phyloP scores from a whole-genome alignment of 2,329 filamentous ascomycete species.

The Cucurbitaria berberidis region DNA sequence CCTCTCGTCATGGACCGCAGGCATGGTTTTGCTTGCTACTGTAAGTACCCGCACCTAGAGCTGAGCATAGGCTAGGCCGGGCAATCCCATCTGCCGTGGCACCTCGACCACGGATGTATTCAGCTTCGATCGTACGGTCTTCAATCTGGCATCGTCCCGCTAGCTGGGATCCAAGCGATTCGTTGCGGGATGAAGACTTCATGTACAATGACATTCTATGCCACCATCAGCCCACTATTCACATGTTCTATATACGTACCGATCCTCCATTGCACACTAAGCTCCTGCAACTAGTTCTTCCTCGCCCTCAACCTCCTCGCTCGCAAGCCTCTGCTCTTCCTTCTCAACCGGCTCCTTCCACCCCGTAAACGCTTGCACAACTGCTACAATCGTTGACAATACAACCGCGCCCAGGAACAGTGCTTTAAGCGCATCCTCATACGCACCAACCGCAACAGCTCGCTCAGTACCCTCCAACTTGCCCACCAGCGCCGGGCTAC shows the following conservation, averaged over 20 bases:
- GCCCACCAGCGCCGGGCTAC: conserved; percentile 63
- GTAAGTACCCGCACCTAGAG: background rate
- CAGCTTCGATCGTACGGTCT: background rate
- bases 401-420: conserved; percentile 61
- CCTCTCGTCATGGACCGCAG: background rate
- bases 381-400: conserved; percentile 56
- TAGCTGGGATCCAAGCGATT: background rate
- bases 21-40: background rate
- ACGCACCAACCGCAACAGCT: conserved; percentile 59
- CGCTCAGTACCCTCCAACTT: conserved; percentile 57
- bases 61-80: background rate
- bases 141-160: background rate
- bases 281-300: conserved; percentile 19
- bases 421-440: conserved; percentile 59
- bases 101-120: background rate
- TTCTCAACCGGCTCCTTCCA: conserved; percentile 54
- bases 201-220: background rate
- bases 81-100: background rate
- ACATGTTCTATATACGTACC: background rate
- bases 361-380: conserved; percentile 65
- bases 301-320: conserved; percentile 32
- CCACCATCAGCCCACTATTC: background rate
- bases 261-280: background rate
- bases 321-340: conserved; percentile 17
- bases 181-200: background rate